phyloP scores from a whole-genome alignment of 2,329 filamentous ascomycete genomes.

The Penicillium sp. region DNA sequence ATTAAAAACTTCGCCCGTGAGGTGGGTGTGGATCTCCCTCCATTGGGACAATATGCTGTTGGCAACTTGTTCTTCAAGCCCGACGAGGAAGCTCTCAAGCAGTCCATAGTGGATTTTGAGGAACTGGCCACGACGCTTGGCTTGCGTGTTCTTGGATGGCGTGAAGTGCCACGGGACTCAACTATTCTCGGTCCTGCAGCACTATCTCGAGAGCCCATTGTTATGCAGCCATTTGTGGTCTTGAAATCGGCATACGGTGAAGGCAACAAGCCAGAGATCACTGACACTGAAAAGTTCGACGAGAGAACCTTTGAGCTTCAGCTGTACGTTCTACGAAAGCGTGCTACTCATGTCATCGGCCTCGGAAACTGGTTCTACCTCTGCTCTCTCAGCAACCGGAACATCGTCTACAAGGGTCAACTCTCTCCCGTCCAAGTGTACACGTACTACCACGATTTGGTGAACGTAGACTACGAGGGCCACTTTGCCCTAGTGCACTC shows the following conservation, averaged over 20 bases:
- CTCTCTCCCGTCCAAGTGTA: conserved; percentile 90
- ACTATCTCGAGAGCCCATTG: conserved; percentile 84
- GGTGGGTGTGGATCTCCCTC: conserved; percentile 76
- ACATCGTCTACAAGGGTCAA: conserved; percentile 98
- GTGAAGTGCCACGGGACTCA: conserved; percentile 88
- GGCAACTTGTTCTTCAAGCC: conserved; percentile 99
- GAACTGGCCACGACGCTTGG: conserved; percentile 81
- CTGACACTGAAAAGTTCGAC: conserved; percentile 72
- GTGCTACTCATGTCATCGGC: conserved; percentile 85
- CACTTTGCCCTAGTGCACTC: conserved; percentile 96
- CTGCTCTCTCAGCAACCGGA: conserved; percentile 92
- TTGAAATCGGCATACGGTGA: conserved; percentile 73
- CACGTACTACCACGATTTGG: conserved; percentile 93
- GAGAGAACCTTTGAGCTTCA: conserved; percentile 82
- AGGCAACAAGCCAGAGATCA: conserved; percentile 67
- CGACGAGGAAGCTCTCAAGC: conserved; percentile 76
- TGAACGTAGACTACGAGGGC: conserved; percentile 93
- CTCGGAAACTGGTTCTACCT: conserved; percentile 98
- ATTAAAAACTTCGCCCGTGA: conserved; percentile 95
- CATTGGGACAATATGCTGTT: conserved; percentile 85
- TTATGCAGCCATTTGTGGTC: conserved; percentile 91
- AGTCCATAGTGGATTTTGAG: conserved; percentile 88
- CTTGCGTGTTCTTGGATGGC: conserved; percentile 87
- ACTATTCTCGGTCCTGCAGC: conserved; percentile 86
- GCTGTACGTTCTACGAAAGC: conserved; percentile 88